Base-by-base conservation (phyloP, 192 early-diverging fungal genomes). In the Backusella psychrophila region DNA sequence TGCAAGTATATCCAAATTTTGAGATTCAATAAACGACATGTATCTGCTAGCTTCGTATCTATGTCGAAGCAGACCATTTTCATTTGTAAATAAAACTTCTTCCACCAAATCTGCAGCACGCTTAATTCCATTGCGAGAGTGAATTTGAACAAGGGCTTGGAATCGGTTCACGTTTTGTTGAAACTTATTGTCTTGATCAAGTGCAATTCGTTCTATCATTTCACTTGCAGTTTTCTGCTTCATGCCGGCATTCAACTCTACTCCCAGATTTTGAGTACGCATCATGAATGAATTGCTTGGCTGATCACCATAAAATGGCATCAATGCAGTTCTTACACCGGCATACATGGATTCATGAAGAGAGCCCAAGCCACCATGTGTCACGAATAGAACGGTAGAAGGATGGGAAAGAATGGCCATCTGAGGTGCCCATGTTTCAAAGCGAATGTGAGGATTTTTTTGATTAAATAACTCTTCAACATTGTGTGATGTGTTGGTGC, bases 281-380 rank as follows among this genome's bases (percentile, higher is more conserved):
- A 69, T 38, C 34, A 38, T 38, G 9, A 23, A 38, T n/a, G 68
- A 35, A 31, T 71, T 85, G 12, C 21, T 23, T 14, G 74, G 74
- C 29, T 85, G 79, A 26, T 80, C 81, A 6, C 74, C 74, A 65
- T 71, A 75, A 35, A 76, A 80, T 23, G 81, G 84, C 15, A 74
- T 74, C 19, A 76, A 21, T 6, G 83, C 17, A 68, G 81, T 69
- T 1, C 66, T 79, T n/a, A 52, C 77, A 21, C 77, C 74, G 17
- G 69, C 42, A 59, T 74, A 83, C 17, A 85, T 35, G 2, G 76
- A 69, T 69, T 85, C 84, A 44, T 80, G 52, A 14, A 76, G 23
- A 17, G 82, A 83, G 2, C 46, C 71, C 6, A 49, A 23, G 11
- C 82, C 84, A 5, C 76, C 74, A 9, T 85, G 78, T 7, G 75